Base-by-base conservation (phyloP, 176 grass and related monocot species). In the Elymus sibiricus region DNA sequence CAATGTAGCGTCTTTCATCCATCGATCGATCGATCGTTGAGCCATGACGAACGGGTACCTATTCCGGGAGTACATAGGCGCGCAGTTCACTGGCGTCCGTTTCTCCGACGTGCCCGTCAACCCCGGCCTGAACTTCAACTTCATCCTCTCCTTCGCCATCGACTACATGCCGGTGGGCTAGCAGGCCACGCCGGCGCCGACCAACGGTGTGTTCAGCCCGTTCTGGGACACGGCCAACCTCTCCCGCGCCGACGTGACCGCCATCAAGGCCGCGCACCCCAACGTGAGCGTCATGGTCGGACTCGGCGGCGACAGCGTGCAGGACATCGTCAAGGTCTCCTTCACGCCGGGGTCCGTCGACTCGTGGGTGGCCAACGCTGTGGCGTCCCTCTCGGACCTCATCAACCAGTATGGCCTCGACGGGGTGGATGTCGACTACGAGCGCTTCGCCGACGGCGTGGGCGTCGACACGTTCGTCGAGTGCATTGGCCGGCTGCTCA, bases 241-340 rank as follows among this genome's bases (percentile, higher is more conserved):
- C 0, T 16, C 77, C 56, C 91, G 77, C 0, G 6, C 70, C 40
- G 63, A 43, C 22, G 81, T 93, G 6, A 64, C 85, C 26, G 70
- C 80, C 37, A 1, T 82, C 63, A 90, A 90, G 70, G 2, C 0
- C 0, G 73, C 64, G 8, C 26, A 92, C 80, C 81, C 76, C 0
- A 91, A 91, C 77, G 81, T 94, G 6, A 81, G 68, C 56, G 84
- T 91, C 8, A 86, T 80, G 25, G 58, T 78, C 6, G 85, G 47
- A 70, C 7, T 89, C 29, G 89, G 84, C 58, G 87, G 89, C 76
- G 71, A 27, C 64, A 84, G 21, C 35, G 87, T 89, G 22, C n/a
- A 9, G 1, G 76, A 37, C 35, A 17, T 1, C 47, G 32, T 35
- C 5, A n/a, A 24, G 2, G 77, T 4, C 4, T 1, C 35, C 77